phyloP scores from a whole-genome alignment of 306 rosid genomes.

The Cucurbita ficifolia region DNA sequence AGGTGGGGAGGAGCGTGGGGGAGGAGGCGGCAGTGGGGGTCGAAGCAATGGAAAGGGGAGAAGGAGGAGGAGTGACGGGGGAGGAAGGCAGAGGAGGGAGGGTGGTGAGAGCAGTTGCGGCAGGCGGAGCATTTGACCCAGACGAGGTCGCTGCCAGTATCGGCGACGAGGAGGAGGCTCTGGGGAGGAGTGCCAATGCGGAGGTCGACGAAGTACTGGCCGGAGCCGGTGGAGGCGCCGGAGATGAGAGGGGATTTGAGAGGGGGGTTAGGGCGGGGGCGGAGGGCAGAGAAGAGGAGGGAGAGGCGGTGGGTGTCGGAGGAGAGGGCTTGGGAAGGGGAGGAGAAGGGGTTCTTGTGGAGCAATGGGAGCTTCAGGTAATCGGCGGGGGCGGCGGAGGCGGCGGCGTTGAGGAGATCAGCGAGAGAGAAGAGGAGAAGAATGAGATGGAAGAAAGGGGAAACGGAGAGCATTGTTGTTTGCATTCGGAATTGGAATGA shows the following conservation, averaged over 20 bases:
- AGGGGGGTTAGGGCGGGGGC: constrained; percentile 6
- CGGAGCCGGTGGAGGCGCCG: constrained; percentile 61
- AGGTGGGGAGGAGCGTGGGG: constrained; percentile 21
- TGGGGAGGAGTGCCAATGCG: constrained; percentile 59
- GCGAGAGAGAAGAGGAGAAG: constrained; percentile 5
- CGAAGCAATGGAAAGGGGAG: constrained; percentile 50
- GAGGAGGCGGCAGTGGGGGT: constrained; percentile 30
- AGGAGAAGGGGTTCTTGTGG: constrained; percentile 15
- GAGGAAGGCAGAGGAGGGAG: constrained; percentile 32
- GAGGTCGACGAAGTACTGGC: constrained; percentile 59
- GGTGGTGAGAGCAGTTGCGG: constrained; percentile 21
- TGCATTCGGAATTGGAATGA: background rate
- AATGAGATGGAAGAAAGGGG: background rate
- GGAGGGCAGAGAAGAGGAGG: constrained; percentile 19
- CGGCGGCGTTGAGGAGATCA: constrained; percentile 4
- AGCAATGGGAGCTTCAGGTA: constrained; percentile 39
- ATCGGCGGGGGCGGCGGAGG: background rate
- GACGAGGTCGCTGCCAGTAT: constrained; percentile 65
- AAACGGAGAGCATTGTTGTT: background rate
- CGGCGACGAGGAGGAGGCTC: constrained; percentile 49
- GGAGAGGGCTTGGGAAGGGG: constrained; percentile 37
- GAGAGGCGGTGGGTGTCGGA: constrained; percentile 44
- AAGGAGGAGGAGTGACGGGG: constrained; percentile 54
- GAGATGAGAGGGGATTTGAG: constrained; percentile 36
- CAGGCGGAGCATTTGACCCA: constrained; percentile 74